phyloP scores from a whole-genome alignment of 768 basidiomycete genomes.

The Mycena albidolilacea region DNA sequence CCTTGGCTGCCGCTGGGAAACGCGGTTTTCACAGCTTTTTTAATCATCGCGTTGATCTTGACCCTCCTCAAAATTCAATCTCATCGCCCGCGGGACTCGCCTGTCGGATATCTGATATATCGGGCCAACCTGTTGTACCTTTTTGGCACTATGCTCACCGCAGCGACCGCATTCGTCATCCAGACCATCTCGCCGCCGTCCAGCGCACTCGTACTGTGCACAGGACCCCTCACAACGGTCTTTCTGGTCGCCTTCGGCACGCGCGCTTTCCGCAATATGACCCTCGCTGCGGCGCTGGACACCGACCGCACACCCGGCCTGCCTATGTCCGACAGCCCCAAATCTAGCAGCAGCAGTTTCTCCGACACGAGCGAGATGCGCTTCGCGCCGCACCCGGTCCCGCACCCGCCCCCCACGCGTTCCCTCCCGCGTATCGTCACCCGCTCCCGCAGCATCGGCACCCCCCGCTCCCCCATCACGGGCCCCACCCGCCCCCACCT shows the following conservation, averaged over 20 bases:
- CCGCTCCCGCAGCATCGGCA: background rate
- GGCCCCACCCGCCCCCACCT: background rate
- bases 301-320: background rate
- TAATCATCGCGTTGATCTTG: conserved; percentile 19
- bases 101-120: conserved; percentile 18
- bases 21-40: background rate
- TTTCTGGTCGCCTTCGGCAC: conserved; percentile 18
- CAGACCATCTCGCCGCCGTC: conserved; percentile 15
- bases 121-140: conserved; percentile 22
- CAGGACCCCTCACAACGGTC: conserved; percentile 1
- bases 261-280: conserved; percentile 28
- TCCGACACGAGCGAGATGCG: conserved; percentile 13
- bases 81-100: conserved; percentile 13
- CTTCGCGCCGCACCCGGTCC: background rate
- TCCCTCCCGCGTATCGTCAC: background rate
- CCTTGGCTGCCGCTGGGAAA: conserved; percentile 12
- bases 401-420: background rate
- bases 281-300: conserved; percentile 21
- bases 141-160: conserved; percentile 15
- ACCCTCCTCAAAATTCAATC: conserved; percentile 22
- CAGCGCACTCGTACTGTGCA: conserved; percentile 19
- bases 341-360: conserved; percentile 4
- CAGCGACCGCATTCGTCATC: conserved; percentile 10
- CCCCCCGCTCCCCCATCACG: background rate
- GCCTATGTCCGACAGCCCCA: background rate